Base-by-base conservation (phyloP, 2,329 filamentous ascomycete genomes). In the Reticulascus tulasneorum region DNA sequence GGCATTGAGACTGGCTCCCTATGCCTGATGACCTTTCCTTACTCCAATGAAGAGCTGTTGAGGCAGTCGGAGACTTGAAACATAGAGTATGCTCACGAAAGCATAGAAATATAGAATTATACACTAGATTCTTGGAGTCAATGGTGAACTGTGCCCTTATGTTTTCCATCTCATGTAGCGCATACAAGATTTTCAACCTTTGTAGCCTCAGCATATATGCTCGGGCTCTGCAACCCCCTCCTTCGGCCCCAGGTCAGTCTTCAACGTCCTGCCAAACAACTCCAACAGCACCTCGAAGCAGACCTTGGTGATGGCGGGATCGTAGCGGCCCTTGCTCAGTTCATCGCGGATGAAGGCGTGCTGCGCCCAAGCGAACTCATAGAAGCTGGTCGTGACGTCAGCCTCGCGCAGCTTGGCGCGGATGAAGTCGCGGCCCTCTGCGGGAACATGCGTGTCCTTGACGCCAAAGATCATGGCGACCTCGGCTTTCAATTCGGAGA, bases 291-390 rank as follows among this genome's bases (percentile, higher is more conserved):
- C 84, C 69, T 94, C 86, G 56, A 94, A 95, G 66, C 90, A 95
- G 23, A 91, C 77, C 55, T 89, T 91, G 5, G 82, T 80, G 38
- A 96, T 73, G 15, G 86, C 87, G 1, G 90, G 86, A 57, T 96
- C 90, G 54, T 95, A 96, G 18, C 90, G 75, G n/a, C 89, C 90
- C 65, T 95, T 95, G 60, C 84, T 89, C 40, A 93, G 69, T 67
- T 96, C 90, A 54, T 96, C 90, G 13, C 90, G 75, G 58, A 96
- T 94, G 56, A 96, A 96, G 6, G 90, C 90, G 66, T 94, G 90
- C 62, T 95, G 90, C 4, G 90, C 89, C 79, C 87, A 91, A n/a
- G 87, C 86, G 47, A 86, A 80, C 65, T 96, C 90, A 63, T 93
- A 88, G 58, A 87, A 95, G 54, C 79, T 84, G 53, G 91, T 90